Evolutionary conservation across 2,329 filamentous ascomycete species (phyloP).

Genomic region (Pestalotiopsis fici): DNA sequence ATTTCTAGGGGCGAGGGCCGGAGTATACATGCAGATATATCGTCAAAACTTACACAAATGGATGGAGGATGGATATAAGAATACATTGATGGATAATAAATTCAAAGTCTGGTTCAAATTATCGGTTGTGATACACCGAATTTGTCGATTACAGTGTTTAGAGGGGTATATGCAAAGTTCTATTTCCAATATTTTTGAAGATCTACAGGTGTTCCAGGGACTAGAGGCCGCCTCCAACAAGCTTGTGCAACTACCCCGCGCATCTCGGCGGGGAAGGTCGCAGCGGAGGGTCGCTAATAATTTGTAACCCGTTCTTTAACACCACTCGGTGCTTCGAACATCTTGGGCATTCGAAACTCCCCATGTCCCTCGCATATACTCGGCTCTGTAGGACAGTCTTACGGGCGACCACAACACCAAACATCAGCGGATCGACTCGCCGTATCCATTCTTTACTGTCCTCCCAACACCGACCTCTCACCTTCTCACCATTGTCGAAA

Average conservation of each 20-base stretch:
- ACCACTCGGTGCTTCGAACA: neutral
- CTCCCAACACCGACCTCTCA: neutral
- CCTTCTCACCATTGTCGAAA: neutral
- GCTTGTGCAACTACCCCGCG: neutral
- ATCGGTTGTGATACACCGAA: no score
- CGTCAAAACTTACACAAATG: neutral
- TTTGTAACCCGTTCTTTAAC: neutral
- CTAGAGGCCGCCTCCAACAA: neutral
- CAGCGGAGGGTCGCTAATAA: neutral
- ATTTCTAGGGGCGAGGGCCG: neutral
- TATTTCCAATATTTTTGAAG: neutral
- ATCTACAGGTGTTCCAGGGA: neutral
- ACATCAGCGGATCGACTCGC: neutral
- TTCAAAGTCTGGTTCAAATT: neutral
- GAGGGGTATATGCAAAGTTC: neutral
- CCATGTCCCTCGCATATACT: conserved; percentile 1
- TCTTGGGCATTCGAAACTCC: neutral
- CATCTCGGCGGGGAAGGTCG: neutral
- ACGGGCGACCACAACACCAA: neutral
- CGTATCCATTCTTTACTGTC: neutral
- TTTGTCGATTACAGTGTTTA: no score
- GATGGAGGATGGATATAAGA: neutral
- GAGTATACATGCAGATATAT: neutral
- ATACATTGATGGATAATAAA: neutral
- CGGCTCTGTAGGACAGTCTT: conserved; percentile 1